Base-by-base conservation (phyloP, 768 basidiomycete genomes). In the Chlorophyllum brunneum region DNA sequence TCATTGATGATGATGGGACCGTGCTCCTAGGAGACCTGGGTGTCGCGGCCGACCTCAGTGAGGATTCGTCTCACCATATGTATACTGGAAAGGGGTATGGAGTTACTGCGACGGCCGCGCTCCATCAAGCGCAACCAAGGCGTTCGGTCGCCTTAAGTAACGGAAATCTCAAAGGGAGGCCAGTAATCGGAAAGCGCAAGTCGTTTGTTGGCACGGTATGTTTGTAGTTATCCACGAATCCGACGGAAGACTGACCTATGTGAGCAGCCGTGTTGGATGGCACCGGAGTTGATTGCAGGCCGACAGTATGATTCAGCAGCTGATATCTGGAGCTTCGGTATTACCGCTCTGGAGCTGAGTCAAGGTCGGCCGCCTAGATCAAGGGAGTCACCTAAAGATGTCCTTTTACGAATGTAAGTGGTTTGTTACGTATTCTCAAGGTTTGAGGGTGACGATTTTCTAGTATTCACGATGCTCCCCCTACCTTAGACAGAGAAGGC, bases 301-400 rank as follows among this genome's bases (percentile, higher is more conserved):
- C 80, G 79, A 58, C 80, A 82, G 50, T 95, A 95, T 65, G 92
- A 95, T 63, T 78, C 83, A 10, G 80, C 85, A 57, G 92, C 92
- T 16, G 95, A 98, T 63, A 94, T 98, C 53, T 98, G 94, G 93
- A 93, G 90, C 53, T 89, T 97, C 65, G 95, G 92, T 10, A 94
- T 98, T 54, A 95, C 93, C n/a, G 88, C 93, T 13, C 70, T 97
- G 40, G 95, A 97, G 65, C 75, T 98, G 27, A 78, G 90, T 0
- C 85, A 91, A 61, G 95, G 95, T 0, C 81, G 86, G 4, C 90
- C 93, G 1, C 95, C 95, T n/a, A 74, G 83, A 53, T 88, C 86
- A 13, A 78, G 85, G 56, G 86, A 89, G 60, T 75, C 85, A 6
- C 80, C 92, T 1, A 81, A 86, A 48, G 73, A 75, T 46, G 86